Base-by-base conservation (phyloP, 2,329 filamentous ascomycete genomes). In the Aspergillus carbonarius region DNA sequence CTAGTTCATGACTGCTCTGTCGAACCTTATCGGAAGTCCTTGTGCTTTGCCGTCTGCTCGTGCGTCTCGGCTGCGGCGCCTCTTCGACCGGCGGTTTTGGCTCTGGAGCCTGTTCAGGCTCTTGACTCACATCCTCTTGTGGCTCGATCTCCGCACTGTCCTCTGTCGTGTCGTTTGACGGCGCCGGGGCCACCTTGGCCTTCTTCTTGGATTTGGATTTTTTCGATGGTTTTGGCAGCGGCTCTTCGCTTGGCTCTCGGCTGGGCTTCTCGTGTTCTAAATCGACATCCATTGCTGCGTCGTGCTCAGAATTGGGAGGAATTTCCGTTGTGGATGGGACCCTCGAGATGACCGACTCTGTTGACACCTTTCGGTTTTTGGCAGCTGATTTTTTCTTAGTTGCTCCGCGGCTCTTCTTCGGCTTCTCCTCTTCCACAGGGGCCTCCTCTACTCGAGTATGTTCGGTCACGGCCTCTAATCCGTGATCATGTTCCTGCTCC, bases 281-380 rank as follows among this genome's bases (percentile, higher is more conserved):
- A 58, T 89, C 88, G 2, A 83, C 85, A 66, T 89, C 83, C 1
- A 91, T 77, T 50, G 85, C 85, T 20, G 83, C 82, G 53, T 91
- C 86, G 37, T 90, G 82, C 62, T 89, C 87, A 1, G 86, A 83
- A 60, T 90, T 86, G 55, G 85, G 80, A 0, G 83, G 82, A 10
- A 83, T 20, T 6, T 54, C 51, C 8, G 48, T 18, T 1, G 12
- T 15, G 9, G 37, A 40, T 3, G 25, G 20, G 5, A 18, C 37
- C 39, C 39, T 81, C 1, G 84, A 83, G 34, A 79, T 74, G 15
- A 73, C 67, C 3, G 81, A 79, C 12, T 74, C 67, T 37, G 74
- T 71, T 2, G 85, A 87, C 1, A 70, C 71, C 63, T 85, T 85
- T 32, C 82, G 79, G 15, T 77, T 66, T 9, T 74, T 79, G 2